Conservation (phyloP, 2,329 filamentous ascomycete species). For the Fusarium sp. region DNA sequence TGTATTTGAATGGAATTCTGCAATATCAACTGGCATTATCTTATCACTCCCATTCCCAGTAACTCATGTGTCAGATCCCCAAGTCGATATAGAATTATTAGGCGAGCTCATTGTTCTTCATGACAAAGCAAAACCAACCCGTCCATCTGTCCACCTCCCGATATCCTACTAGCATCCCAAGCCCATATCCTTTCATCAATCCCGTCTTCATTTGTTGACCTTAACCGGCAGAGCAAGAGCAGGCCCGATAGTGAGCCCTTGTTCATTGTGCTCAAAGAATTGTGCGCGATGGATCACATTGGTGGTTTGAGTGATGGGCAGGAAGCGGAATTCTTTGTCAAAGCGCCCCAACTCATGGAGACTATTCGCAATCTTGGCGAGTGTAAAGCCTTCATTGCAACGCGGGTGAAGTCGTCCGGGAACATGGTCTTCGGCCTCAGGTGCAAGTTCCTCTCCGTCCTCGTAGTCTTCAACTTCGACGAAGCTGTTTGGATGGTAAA, state of each 20-base stretch:
- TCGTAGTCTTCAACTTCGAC: neutral
- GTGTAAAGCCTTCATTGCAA: neutral
- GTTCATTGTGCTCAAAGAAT: neutral
- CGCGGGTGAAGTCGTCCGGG: neutral
- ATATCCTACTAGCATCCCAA: neutral
- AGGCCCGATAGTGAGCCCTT: neutral
- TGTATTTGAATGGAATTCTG: fast-evolving
- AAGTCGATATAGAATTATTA: no score
- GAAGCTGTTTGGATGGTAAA: neutral
- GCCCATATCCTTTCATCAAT: neutral
- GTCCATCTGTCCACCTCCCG: neutral
- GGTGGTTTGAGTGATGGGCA: neutral
- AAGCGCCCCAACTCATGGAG: neutral
- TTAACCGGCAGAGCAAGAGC: neutral
- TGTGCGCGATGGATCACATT: neutral
- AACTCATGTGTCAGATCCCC: no score
- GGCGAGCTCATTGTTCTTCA: no score
- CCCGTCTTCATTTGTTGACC: neutral
- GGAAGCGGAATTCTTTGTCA: neutral
- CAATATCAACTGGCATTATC: no score
- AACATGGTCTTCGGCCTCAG: neutral
- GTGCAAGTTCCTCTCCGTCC: neutral
- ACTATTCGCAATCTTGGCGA: neutral
- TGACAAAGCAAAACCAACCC: no score
- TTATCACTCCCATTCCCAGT: no score